Evolutionary conservation across 257 asterid species (phyloP).

Genomic region (Capsicum baccatum): DNA sequence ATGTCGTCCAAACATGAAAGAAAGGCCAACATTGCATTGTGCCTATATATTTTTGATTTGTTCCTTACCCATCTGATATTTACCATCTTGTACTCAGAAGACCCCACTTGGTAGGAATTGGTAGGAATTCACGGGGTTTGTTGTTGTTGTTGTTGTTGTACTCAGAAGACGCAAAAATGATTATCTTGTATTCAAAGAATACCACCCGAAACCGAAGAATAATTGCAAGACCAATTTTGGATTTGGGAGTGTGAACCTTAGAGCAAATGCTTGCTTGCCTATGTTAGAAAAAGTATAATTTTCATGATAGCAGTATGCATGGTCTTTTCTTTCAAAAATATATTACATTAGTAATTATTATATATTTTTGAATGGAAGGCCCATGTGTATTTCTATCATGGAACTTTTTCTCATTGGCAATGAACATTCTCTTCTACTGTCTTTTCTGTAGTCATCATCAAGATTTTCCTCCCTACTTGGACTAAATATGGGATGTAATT

Average conservation of each 20-base stretch:
- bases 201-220: background rate
- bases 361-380: conserved; percentile 43
- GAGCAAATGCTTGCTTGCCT: conserved; percentile 24
- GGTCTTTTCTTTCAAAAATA: conserved; percentile 34
- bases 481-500: conserved; percentile 10
- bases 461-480: background rate
- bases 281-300: conserved; percentile 21
- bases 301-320: conserved; percentile 26
- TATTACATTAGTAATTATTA: background rate
- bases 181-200: background rate
- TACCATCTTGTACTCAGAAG: no score
- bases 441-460: conserved; percentile 14
- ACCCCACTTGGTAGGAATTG: no score
- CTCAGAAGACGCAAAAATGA: background rate
- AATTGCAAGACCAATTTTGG: background rate
- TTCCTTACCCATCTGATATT: no score
- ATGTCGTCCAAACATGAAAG: no score
- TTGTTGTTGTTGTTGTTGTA: no score
- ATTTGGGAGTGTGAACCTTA: conserved; percentile 14
- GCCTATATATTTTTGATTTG: background rate
- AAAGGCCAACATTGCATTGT: background rate
- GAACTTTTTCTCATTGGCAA: conserved; percentile 25
- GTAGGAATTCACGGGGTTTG: no score
- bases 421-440: background rate
- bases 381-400: conserved; percentile 26